Conservation (phyloP, 2,329 filamentous ascomycete species). For the Diaporthe caulivora region DNA sequence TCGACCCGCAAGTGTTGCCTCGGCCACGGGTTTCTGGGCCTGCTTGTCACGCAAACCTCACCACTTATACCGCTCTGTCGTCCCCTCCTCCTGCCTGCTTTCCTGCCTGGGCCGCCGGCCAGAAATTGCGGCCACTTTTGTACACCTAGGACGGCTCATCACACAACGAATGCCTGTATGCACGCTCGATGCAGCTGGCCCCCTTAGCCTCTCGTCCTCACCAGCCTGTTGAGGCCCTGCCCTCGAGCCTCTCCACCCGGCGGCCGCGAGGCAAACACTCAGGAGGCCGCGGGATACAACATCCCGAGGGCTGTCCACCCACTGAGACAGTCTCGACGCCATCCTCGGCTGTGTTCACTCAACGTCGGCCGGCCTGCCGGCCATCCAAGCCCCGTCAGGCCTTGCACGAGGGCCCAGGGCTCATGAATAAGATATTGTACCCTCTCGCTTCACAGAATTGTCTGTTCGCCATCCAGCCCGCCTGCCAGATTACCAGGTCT, state of each 20-base stretch:
- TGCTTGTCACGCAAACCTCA: slow-evolving; percentile 23
- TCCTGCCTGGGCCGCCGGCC: slow-evolving; percentile 27
- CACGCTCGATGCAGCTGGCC: slow-evolving; percentile 36
- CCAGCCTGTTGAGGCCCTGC: slow-evolving; percentile 36
- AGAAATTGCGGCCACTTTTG: slow-evolving; percentile 23
- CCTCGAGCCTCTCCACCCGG: slow-evolving; percentile 31
- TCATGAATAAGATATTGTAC: slow-evolving; percentile 29
- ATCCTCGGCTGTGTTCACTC: slow-evolving; percentile 30
- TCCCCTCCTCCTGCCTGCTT: slow-evolving; percentile 21
- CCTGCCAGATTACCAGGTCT: neutral
- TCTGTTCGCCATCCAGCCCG: neutral
- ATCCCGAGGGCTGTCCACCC: neutral
- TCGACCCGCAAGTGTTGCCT: slow-evolving; percentile 21
- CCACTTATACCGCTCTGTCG: slow-evolving; percentile 8
- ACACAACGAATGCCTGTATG: slow-evolving; percentile 34
- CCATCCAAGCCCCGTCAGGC: slow-evolving; percentile 27
- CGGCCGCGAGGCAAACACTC: slow-evolving; percentile 26
- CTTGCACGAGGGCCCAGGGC: slow-evolving; percentile 13
- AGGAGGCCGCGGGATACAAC: slow-evolving; percentile 14
- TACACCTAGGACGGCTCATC: slow-evolving; percentile 31
- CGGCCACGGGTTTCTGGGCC: slow-evolving; percentile 11
- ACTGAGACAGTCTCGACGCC: slow-evolving; percentile 36
- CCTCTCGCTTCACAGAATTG: neutral
- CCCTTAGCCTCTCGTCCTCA: slow-evolving; percentile 26
- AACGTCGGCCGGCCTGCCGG: slow-evolving; percentile 37